Evolutionary conservation across 2,329 filamentous ascomycete genomes (phyloP).

Genomic region (Knufia petricola): DNA sequence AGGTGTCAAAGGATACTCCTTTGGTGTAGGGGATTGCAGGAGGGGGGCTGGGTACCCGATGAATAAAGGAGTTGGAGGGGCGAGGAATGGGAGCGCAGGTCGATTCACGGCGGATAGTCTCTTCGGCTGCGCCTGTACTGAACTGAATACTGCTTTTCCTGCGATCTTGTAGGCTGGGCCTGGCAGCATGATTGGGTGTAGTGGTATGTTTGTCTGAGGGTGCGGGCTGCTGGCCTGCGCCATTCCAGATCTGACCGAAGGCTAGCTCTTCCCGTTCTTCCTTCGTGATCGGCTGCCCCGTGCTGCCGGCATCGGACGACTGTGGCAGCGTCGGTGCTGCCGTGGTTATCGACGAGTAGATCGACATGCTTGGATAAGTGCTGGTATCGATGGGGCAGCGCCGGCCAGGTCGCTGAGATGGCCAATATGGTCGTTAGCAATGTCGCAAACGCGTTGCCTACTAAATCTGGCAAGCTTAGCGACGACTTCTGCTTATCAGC

Average conservation of each 20-base stretch:
- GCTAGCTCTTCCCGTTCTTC: slow-evolving; percentile 19
- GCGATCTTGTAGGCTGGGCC: slow-evolving; percentile 12
- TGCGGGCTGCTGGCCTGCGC: slow-evolving; percentile 13
- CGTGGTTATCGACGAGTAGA: background rate
- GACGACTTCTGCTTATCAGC: too few species aligned
- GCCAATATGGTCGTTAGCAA: background rate
- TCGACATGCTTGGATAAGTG: background rate
- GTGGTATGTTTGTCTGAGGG: too few species aligned
- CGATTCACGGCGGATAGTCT: slow-evolving; percentile 21
- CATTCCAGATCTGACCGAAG: slow-evolving; percentile 21
- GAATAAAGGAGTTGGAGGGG: slow-evolving; percentile 11
- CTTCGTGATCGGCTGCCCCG: background rate
- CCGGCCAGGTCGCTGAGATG: background rate
- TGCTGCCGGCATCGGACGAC: background rate
- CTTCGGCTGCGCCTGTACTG: slow-evolving; percentile 21
- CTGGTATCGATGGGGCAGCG: background rate
- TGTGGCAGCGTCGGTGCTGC: background rate
- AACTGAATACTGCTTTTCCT: slow-evolving; percentile 23
- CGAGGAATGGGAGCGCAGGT: slow-evolving; percentile 13
- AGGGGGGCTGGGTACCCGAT: slow-evolving; percentile 30
- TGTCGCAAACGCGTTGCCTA: background rate
- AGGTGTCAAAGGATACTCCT: slow-evolving; percentile 67
- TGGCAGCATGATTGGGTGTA: background rate
- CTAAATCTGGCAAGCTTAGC: too few species aligned
- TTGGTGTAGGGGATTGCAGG: slow-evolving; percentile 51